These are phyloP conservation scores for Wickerhamiella vanderwaltii DNA, from an alignment of 805 yeast genomes.

Conservation along the genomic window DNA sequence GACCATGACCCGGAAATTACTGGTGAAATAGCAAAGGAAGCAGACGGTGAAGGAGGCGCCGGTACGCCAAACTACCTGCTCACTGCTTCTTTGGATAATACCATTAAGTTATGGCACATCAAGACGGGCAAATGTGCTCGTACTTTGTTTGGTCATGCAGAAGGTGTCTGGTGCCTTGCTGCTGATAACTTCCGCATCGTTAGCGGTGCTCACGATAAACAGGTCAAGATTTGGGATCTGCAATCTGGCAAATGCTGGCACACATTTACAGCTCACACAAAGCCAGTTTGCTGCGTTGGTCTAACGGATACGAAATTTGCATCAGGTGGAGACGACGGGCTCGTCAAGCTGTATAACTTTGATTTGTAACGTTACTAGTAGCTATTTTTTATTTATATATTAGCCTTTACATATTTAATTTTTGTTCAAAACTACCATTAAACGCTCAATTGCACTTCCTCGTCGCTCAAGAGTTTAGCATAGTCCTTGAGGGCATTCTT, in stretches of 20 bases:
- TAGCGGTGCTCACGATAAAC: slow-evolving; percentile 87
- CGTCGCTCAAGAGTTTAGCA: slow-evolving; percentile 44
- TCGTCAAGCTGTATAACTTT: slow-evolving; percentile 72
- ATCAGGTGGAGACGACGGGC: slow-evolving; percentile 82
- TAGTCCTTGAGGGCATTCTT: slow-evolving; percentile 67
- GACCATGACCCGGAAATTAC: slow-evolving; percentile 19
- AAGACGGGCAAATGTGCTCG: slow-evolving; percentile 76
- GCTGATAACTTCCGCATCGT: slow-evolving; percentile 92
- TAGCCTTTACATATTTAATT: neutral
- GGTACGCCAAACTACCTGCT: slow-evolving; percentile 69
- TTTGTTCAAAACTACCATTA: slow-evolving; percentile 26
- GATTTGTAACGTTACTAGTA: slow-evolving; percentile 27
- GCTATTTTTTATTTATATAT: neutral
- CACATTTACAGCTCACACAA: slow-evolving; percentile 65
- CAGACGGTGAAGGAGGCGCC: slow-evolving; percentile 16
- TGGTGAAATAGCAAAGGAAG: slow-evolving; percentile 11
- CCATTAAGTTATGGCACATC: slow-evolving; percentile 87
- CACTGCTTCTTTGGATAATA: slow-evolving; percentile 82
- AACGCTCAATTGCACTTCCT: slow-evolving; percentile 69
- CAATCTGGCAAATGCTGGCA: slow-evolving; percentile 91
- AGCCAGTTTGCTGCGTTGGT: slow-evolving; percentile 53
- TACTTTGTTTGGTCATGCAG: slow-evolving; percentile 95
- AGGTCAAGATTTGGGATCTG: slow-evolving; percentile 88
- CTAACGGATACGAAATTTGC: slow-evolving; percentile 82
- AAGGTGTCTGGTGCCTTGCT: slow-evolving; percentile 95